A percentile compares a stretch with the other conserved stretches of the same genome.
These are phyloP conservation scores for Licmophora abbreviata DNA, from an alignment of 108 stramenopile genomes.

Conservation along the genomic window DNA sequence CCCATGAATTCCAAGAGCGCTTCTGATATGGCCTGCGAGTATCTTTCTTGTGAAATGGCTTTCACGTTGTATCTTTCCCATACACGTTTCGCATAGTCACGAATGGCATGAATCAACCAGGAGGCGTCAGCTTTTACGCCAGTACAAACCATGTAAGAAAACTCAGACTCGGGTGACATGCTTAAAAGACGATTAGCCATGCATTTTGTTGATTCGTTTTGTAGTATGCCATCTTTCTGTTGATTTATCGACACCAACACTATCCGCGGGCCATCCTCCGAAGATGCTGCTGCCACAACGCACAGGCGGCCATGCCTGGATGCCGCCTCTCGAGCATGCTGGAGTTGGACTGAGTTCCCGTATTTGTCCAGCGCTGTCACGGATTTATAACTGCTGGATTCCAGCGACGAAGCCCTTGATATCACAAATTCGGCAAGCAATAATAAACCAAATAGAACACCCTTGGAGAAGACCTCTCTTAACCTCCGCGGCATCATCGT, in stretches of 20 bases:
- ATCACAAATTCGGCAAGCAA: too few relatives aligned
- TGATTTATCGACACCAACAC: not conserved
- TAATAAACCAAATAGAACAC: too few relatives aligned
- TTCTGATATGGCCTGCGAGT: constrained; percentile 12
- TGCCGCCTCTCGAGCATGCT: constrained; percentile 41
- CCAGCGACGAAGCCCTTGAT: too few relatives aligned
- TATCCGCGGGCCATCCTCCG: not conserved
- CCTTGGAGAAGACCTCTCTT: too few relatives aligned
- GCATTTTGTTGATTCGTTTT: too few relatives aligned
- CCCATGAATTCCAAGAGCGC: constrained; percentile 16
- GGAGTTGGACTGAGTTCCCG: constrained; percentile 49
- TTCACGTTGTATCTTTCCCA: constrained; percentile 28
- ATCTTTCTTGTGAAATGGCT: not conserved
- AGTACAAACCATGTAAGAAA: constrained; percentile 15
- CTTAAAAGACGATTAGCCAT: too few relatives aligned
- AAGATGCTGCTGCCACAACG: constrained; percentile 21
- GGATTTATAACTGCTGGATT: too few relatives aligned
- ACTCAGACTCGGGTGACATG: not conserved
- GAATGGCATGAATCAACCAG: constrained; percentile 22
- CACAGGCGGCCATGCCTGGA: constrained; percentile 29
- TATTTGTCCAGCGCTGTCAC: constrained; percentile 46
- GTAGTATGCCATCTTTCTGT: not conserved
- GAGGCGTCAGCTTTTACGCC: constrained; percentile 30
- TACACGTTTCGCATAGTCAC: constrained; percentile 10
- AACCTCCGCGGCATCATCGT: too few relatives aligned